Evolutionary conservation across 768 basidiomycete species (phyloP), one percentile per base, ranked within the genome.

Genomic region (Lactarius akahatsu): DNA sequence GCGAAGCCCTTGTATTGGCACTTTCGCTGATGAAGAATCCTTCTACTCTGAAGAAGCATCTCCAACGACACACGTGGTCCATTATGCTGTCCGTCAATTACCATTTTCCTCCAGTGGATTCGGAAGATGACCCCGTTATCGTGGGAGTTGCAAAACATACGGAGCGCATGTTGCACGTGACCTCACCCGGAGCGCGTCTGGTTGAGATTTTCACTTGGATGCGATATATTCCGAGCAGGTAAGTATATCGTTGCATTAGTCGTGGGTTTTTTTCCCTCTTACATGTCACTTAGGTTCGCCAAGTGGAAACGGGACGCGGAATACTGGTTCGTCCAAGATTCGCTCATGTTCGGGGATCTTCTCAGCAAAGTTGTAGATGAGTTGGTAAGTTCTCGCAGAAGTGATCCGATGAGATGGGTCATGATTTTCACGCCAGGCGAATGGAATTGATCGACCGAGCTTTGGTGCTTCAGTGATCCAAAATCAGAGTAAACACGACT

Each of bases 11-110:
- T 11, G 60, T 71, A 23, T 26, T 26, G 5, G n/a, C 23, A 2
- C 23, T 50, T 23, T 75, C 73, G 15, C 34, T 81, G 6, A 61
- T 76, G 15, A 60, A 65, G 16, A 62, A 71, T n/a, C 76, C 77
- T 0, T 67, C 69, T 0, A 59, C 69, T 9, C 63, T 75, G 11
- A 54, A 69, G 4, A 61, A 72, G 7, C 74, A 76, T 62, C 63
- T 80, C 26, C 28, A 32, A 4, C 55, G 55, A 20, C 54, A 65
- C 47, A 63, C 70, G 55, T 30, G 62, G 3, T 67, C 69, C 6
- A 71, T 71, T 10, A 75, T 75, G 38, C 72, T 76, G 69, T 62
- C 64, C 23, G 55, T 59, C 57, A 54, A n/a, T 15, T 67, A 59
- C 36, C 30, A 57, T 50, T 26, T 32, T 45, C 62, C 50, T 32